Evolutionary conservation across 2,329 filamentous ascomycete species (phyloP), one percentile per base, ranked within the genome.

Genomic region (Orbilia ellipsospora): DNA sequence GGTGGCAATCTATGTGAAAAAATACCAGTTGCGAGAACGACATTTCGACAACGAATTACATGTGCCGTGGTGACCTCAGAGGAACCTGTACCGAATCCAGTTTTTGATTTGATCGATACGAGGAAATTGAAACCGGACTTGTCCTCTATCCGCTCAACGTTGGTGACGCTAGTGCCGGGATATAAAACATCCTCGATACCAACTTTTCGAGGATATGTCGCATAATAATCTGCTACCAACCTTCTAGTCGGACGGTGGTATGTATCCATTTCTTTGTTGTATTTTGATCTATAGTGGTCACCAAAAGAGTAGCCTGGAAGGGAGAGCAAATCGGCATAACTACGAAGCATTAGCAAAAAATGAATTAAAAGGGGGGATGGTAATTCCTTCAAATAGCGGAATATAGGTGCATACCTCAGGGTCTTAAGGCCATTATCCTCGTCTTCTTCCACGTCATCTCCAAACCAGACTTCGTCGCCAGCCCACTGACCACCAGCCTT

Each of bases 321-420:
- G 13, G 86, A 88, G 5, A 89, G 82, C 84, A 88, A 87, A 70
- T 88, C 87, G 1, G 87, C 87, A 82, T 89, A 89, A 80, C 87
- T 80, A 59, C 4, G 56, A 16, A 42, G 16, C 26, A 13, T 23
- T 8, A n/a, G 12, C n/a, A 31, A 57, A 20, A 42, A 57, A 20
- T 6, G 6, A 15, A 16, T 1, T 15, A 7, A 15, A 28, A 12
- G 28, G 5, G 4, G 10, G 28, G 5, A 28, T 28, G 51, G 1
- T 28, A 51, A 51, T 26, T 12, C n/a, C n/a, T 51, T 63, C 6
- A 12, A 7, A 16, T 13, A 31, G 7, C 2, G 23, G 15, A 59
- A 28, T 4, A 4, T 4, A 16, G 15, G 6, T 15, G 15, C 64
- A 57, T 66, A 80, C 79, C 79, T 89, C 80, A 89, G 79, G 0